Percentiles rank a stretch among this genome's conserved stretches.
These are phyloP conservation scores for Thermomucor indicae-seudaticae DNA, from an alignment of 371 early-diverging fungal genomes.

Conservation along the genomic window DNA sequence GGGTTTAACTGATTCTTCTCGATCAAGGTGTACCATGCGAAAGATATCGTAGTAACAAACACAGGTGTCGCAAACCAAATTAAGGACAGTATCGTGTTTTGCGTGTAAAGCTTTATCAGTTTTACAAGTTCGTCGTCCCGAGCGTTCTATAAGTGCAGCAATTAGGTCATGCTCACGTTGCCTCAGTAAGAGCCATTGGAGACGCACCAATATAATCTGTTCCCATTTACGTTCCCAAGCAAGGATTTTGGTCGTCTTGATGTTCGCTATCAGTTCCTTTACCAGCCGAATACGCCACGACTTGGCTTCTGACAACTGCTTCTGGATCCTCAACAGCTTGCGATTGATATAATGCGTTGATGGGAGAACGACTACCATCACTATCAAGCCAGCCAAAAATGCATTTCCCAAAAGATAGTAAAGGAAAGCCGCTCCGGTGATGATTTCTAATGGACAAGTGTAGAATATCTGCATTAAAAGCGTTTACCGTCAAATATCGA, in stretches of 20 bases:
- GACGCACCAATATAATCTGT: slow-evolving; percentile 40
- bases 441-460: slow-evolving; percentile 59
- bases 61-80: slow-evolving; percentile 72
- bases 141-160: slow-evolving; percentile 20
- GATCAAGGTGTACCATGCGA: slow-evolving; percentile 62
- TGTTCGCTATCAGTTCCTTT: slow-evolving; percentile 66
- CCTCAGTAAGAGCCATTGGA: not conserved
- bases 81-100: slow-evolving; percentile 52
- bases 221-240: slow-evolving; percentile 76
- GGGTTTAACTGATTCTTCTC: slow-evolving; percentile 61
- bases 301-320: slow-evolving; percentile 51
- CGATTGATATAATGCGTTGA: slow-evolving; percentile 55
- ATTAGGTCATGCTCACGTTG: not conserved
- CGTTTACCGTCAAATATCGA: slow-evolving; percentile 11
- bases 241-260: slow-evolving; percentile 70
- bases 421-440: slow-evolving; percentile 57
- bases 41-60: slow-evolving; percentile 58
- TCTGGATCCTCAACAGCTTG: slow-evolving; percentile 43
- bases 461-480: slow-evolving; percentile 53
- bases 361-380: slow-evolving; percentile 60
- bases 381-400: slow-evolving; percentile 61
- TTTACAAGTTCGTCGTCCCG: slow-evolving; percentile 54
- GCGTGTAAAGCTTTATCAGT: slow-evolving; percentile 51
- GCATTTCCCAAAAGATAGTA: slow-evolving; percentile 64
- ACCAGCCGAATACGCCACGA: slow-evolving; percentile 58